A percentile compares a stretch with the other conserved stretches of the same genome.
These are phyloP conservation scores for Micromonas pusilla DNA, from an alignment of 139 green algal genomes.

Conservation along the genomic window DNA sequence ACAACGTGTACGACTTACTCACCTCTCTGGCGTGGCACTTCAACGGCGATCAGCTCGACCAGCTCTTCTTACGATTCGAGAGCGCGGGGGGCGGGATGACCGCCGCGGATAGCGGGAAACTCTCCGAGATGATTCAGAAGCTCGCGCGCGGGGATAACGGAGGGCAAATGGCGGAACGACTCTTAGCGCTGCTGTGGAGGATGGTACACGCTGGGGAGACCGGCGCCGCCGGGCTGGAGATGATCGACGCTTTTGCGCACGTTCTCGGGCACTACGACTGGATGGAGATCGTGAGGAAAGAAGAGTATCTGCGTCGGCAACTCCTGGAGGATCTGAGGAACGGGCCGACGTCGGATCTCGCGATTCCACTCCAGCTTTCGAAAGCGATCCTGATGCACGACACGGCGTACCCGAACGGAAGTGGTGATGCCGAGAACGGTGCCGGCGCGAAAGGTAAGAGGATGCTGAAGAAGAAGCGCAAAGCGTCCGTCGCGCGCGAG, in stretches of 20 bases:
- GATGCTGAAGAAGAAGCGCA: too few relatives aligned
- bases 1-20: conserved; percentile 69
- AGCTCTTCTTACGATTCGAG: conserved; percentile 41
- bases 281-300: not conserved
- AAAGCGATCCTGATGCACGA: too few relatives aligned
- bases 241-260: not conserved
- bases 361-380: not conserved
- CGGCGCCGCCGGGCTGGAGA: not conserved
- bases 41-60: conserved; percentile 40
- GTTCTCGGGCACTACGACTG: not conserved
- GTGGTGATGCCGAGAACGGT: too few relatives aligned
- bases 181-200: not conserved
- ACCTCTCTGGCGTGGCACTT: conserved; percentile 55
- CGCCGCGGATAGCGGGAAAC: not conserved
- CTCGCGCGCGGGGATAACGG: not conserved
- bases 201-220: not conserved
- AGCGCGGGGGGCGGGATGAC: not conserved
- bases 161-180: not conserved
- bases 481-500: too few relatives aligned
- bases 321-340: not conserved
- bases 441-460: too few relatives aligned
- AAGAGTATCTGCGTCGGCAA: not conserved
- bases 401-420: too few relatives aligned
- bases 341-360: not conserved
- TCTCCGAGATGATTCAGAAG: conserved; percentile 9